These are phyloP conservation scores for Colletotrichum neosansevieriae DNA, from an alignment of 2,329 filamentous ascomycete species.

Conservation along the genomic window DNA sequence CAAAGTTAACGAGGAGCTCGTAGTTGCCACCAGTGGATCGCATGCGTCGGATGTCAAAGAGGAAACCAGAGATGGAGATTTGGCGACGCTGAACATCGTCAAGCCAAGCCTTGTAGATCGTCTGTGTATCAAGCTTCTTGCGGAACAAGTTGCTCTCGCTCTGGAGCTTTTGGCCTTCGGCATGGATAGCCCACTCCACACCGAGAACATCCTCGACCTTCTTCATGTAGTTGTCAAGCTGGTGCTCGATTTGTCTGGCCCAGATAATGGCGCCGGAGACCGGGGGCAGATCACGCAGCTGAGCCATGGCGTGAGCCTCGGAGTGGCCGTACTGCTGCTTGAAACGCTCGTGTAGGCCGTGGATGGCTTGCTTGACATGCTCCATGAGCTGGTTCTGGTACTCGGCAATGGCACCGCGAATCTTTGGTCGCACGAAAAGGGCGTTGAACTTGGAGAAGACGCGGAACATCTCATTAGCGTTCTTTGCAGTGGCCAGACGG, in stretches of 20 bases:
- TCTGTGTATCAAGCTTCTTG: constrained; percentile 93
- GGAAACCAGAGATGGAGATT: constrained; percentile 89
- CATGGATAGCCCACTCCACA: constrained; percentile 92
- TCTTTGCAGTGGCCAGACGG: constrained; percentile 93
- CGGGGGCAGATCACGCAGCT: constrained; percentile 93
- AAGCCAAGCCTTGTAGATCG: constrained; percentile 96
- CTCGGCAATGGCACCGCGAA: constrained; percentile 95
- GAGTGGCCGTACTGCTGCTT: constrained; percentile 99
- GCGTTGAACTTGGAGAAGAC: constrained; percentile 99
- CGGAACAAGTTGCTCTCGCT: constrained; percentile 93
- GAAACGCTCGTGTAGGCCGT: constrained; percentile 93
- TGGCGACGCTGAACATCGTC: constrained; percentile 89
- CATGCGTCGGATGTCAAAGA: constrained; percentile 91
- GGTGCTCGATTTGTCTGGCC: constrained; percentile 96
- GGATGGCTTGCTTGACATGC: constrained; percentile 96
- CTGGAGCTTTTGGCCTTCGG: constrained; percentile 93
- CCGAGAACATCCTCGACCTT: constrained; percentile 99
- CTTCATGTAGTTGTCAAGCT: constrained; percentile 96
- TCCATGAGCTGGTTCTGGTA: constrained; percentile 99
- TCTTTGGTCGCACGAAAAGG: constrained; percentile 98
- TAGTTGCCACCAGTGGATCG: constrained; percentile 90
- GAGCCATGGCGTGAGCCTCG: constrained; percentile 97
- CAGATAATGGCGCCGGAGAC: constrained; percentile 98
- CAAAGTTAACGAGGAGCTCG: constrained; percentile 95
- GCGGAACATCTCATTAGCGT: constrained; percentile 99